phyloP scores from a whole-genome alignment of 1,284 basidiomycete species.

The Hypsizygus ulmarius region DNA sequence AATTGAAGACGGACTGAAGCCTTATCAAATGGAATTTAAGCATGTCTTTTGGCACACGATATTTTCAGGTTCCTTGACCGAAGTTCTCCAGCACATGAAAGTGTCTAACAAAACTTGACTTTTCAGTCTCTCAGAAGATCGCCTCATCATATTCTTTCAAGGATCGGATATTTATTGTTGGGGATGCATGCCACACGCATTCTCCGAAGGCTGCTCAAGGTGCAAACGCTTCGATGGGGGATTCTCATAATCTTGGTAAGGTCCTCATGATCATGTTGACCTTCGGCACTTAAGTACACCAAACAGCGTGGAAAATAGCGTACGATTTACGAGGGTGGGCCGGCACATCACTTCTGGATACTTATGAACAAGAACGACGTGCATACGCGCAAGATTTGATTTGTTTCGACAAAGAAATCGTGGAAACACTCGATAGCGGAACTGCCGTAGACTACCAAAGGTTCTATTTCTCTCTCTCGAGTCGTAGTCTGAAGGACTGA shows the following conservation, averaged over 20 bases:
- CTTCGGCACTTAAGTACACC: too few species aligned
- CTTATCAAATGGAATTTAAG: constrained; percentile 10
- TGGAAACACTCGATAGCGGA: constrained; percentile 1
- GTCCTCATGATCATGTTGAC: constrained; percentile 1
- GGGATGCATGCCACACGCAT: constrained; percentile 32
- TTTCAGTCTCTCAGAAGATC: constrained; percentile 26
- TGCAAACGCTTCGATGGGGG: constrained; percentile 29
- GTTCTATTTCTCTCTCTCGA: too few species aligned
- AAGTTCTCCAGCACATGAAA: too few species aligned
- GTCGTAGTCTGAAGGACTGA: too few species aligned
- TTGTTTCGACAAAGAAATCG: constrained; percentile 21
- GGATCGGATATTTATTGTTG: constrained; percentile 26
- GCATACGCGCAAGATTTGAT: constrained; percentile 23
- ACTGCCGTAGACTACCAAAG: too few species aligned
- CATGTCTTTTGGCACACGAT: constrained; percentile 20
- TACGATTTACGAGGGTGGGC: constrained; percentile 27
- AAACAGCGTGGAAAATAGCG: constrained; percentile 24
- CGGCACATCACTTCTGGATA: constrained; percentile 19
- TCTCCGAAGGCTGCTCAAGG: constrained; percentile 32
- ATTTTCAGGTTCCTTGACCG: constrained; percentile 5
- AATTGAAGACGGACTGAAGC: too few species aligned
- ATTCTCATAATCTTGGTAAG: constrained; percentile 29
- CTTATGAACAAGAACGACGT: constrained; percentile 27
- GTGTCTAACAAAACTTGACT: neutral
- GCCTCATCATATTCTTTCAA: constrained; percentile 23